Percentiles rank a stretch among this genome's conserved stretches.
These are phyloP conservation scores for Westerdykella ornata DNA, from an alignment of 2,329 filamentous ascomycete species.

Conservation along the genomic window DNA sequence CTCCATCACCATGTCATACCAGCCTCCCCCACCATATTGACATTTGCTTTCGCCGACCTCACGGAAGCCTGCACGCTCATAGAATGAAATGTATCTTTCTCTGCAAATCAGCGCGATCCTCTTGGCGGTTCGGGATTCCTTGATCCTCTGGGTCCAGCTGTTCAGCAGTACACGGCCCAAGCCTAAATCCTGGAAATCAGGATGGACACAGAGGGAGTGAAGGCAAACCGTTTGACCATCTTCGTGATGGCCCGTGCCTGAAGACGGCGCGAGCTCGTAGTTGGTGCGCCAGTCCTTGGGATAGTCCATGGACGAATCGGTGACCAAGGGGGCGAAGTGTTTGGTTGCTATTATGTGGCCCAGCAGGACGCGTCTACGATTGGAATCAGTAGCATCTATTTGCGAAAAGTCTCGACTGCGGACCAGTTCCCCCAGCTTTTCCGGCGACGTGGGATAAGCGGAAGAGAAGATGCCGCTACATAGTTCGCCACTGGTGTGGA, in stretches of 20 bases:
- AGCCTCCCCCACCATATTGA: constrained; percentile 70
- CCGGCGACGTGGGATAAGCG: constrained; percentile 47
- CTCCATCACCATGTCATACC: constrained; percentile 67
- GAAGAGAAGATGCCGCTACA: constrained; percentile 75
- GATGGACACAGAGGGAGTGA: constrained; percentile 75
- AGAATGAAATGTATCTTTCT: constrained; percentile 66
- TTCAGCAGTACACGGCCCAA: constrained; percentile 68
- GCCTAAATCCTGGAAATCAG: constrained; percentile 65
- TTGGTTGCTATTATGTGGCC: constrained; percentile 74
- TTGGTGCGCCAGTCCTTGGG: constrained; percentile 59
- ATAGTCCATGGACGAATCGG: constrained; percentile 69
- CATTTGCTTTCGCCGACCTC: constrained; percentile 62
- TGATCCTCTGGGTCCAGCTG: constrained; percentile 71
- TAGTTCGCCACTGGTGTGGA: constrained; percentile 67
- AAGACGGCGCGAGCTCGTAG: constrained; percentile 23
- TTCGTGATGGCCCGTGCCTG: constrained; percentile 60
- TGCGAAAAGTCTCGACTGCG: constrained; percentile 51
- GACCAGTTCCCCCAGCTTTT: constrained; percentile 41
- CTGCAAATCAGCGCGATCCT: constrained; percentile 71
- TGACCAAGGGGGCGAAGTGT: constrained; percentile 56
- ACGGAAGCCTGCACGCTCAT: constrained; percentile 66
- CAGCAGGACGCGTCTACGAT: constrained; percentile 59
- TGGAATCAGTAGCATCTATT: constrained; percentile 54
- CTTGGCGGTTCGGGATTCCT: constrained; percentile 61
- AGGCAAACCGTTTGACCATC: constrained; percentile 68